Percentiles rank a stretch among this genome's conserved stretches.
phyloP scores from a whole-genome alignment of 176 grass and related monocot genomes.

The Panicum miliaceum region DNA sequence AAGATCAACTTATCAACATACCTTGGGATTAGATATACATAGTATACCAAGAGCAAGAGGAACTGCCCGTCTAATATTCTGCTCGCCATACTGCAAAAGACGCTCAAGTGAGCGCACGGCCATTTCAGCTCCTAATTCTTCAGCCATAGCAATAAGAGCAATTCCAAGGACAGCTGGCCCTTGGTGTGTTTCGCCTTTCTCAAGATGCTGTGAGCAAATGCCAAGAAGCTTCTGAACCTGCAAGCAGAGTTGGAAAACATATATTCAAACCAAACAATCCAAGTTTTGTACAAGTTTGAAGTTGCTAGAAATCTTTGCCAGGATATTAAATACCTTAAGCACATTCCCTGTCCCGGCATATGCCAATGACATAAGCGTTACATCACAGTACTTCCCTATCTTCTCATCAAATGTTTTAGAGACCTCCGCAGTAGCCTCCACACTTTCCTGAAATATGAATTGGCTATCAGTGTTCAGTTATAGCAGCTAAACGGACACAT shows the following conservation, averaged over 20 bases:
- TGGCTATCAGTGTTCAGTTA: not conserved
- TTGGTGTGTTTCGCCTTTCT: constrained; percentile 94
- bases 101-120: constrained; percentile 85
- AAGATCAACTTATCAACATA: constrained; percentile 17
- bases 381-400: constrained; percentile 97
- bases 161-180: constrained; percentile 99
- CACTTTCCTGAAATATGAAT: constrained; percentile 72
- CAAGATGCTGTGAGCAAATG: constrained; percentile 92
- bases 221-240: constrained; percentile 94
- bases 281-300: constrained; percentile 1
- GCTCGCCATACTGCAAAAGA: constrained; percentile 91
- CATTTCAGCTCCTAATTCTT: constrained; percentile 97
- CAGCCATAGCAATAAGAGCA: constrained; percentile 94
- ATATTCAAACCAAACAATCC: constrained; percentile 15
- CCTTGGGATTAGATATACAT: constrained; percentile 98
- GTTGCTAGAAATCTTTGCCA: not conserved
- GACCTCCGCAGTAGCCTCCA: constrained; percentile 90
- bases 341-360: constrained; percentile 99
- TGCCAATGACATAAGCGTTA: constrained; percentile 92
- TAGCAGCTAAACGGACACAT: constrained; percentile 1
- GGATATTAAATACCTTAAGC: constrained; percentile 66
- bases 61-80: constrained; percentile 97
- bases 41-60: constrained; percentile 93
- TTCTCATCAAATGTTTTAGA: constrained; percentile 98
- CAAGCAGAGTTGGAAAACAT: constrained; percentile 21